A percentile compares a stretch with the other conserved stretches of the same genome.
Conservation (phyloP, 75 land plant species). For the Pinus tabuliformis region DNA sequence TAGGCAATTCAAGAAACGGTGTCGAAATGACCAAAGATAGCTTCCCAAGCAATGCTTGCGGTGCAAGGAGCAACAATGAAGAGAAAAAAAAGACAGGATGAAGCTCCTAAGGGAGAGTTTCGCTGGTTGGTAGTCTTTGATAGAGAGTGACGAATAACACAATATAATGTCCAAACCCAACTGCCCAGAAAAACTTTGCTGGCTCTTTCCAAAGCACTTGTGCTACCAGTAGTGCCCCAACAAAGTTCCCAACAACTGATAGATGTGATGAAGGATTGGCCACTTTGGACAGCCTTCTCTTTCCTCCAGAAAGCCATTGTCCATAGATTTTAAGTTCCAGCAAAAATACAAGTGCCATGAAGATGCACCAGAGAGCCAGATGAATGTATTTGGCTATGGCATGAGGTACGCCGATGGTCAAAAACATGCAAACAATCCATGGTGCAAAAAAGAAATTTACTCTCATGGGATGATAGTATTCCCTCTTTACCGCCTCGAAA, state of each 20-base stretch:
- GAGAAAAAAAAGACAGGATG: slow-evolving; percentile 94
- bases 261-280: slow-evolving; percentile 94
- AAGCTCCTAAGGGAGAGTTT: slow-evolving; percentile 82
- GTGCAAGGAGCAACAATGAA: slow-evolving; percentile 89
- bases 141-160: slow-evolving; percentile 88
- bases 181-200: slow-evolving; percentile 81
- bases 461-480: slow-evolving; percentile 84
- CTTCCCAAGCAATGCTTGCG: slow-evolving; percentile 85
- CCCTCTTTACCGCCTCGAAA: slow-evolving; percentile 83
- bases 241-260: slow-evolving; percentile 87
- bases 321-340: slow-evolving; percentile 92
- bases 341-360: slow-evolving; percentile 63
- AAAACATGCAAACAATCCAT: slow-evolving; percentile 85
- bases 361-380: slow-evolving; percentile 67
- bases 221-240: slow-evolving; percentile 71
- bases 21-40: slow-evolving; percentile 67
- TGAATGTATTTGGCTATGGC: slow-evolving; percentile 21
- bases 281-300: slow-evolving; percentile 77
- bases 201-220: slow-evolving; percentile 68
- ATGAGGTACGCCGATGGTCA: slow-evolving; percentile 61
- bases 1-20: slow-evolving; percentile 57
- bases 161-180: slow-evolving; percentile 85
- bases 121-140: slow-evolving; percentile 84
- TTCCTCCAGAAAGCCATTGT: slow-evolving; percentile 94
- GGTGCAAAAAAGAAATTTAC: slow-evolving; percentile 98